A percentile compares a stretch with the other conserved stretches of the same genome.
Conservation (phyloP, 257 asterid genomes). For the Ophiorrhiza pumila region DNA sequence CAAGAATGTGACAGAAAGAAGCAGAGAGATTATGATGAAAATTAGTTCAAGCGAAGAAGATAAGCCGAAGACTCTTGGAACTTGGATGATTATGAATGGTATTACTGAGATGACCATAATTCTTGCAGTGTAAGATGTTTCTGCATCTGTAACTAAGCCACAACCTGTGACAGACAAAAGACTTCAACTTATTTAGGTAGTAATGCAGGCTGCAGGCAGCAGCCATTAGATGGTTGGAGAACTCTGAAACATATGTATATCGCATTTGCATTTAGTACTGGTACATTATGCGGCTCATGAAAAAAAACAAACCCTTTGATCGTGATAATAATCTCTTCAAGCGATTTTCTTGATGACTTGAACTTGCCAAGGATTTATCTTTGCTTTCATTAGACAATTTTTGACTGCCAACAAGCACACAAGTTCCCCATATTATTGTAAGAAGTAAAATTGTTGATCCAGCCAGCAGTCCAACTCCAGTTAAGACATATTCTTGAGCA, state of each 20-base stretch:
- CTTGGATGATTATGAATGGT: slow-evolving; percentile 43
- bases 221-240: background rate
- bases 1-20: slow-evolving; percentile 39
- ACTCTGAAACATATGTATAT: background rate
- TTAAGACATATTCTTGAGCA: slow-evolving; percentile 50
- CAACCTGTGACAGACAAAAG: slow-evolving; percentile 29
- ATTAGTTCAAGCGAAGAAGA: slow-evolving; percentile 27
- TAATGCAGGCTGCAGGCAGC: background rate
- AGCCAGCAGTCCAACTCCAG: slow-evolving; percentile 70
- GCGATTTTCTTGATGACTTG: slow-evolving; percentile 13
- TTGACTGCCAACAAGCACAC: slow-evolving; percentile 43
- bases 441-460: slow-evolving; percentile 68
- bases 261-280: background rate
- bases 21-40: slow-evolving; percentile 33
- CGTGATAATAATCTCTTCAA: slow-evolving; percentile 36
- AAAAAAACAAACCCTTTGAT: slow-evolving; percentile 41
- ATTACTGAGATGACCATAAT: slow-evolving; percentile 54
- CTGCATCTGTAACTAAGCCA: slow-evolving; percentile 42
- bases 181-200: background rate
- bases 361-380: slow-evolving; percentile 11
- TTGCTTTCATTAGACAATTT: slow-evolving; percentile 10
- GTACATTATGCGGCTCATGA: too few relatives aligned
- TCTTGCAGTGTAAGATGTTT: slow-evolving; percentile 47
- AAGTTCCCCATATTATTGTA: slow-evolving; percentile 59
- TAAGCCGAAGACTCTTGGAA: slow-evolving; percentile 25